These are phyloP conservation scores for Vaccinium corymbosum DNA, from an alignment of 148 eudicot species.

Conservation along the genomic window DNA sequence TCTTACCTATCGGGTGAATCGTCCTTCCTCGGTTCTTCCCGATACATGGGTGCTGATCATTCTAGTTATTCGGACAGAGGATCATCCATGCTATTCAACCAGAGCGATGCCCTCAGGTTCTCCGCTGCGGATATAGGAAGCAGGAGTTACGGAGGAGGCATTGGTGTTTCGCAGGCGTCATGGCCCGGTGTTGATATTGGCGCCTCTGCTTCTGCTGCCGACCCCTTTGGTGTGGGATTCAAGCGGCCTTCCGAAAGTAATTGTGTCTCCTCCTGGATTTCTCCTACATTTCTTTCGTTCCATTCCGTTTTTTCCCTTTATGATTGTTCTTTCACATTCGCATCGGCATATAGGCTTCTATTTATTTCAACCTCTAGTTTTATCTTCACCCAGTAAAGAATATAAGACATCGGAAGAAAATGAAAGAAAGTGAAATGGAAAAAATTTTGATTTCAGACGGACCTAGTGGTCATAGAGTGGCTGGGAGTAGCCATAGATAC, in stretches of 20 bases:
- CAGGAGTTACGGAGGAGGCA: neutral
- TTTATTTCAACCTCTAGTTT: neutral
- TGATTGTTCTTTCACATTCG: neutral
- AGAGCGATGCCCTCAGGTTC: constrained; percentile 15
- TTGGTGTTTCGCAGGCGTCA: constrained; percentile 8
- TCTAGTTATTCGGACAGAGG: constrained; percentile 14
- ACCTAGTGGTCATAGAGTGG: too few relatives aligned
- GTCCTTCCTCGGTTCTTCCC: constrained; percentile 25
- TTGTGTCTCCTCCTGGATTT: neutral
- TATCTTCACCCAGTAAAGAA: neutral
- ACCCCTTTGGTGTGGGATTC: constrained; percentile 19
- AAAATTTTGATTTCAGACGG: neutral
- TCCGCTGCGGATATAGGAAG: constrained; percentile 15
- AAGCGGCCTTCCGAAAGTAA: constrained; percentile 48
- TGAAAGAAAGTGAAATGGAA: neutral
- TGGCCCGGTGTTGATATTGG: constrained; percentile 25
- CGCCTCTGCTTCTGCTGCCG: constrained; percentile 7
- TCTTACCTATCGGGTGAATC: constrained; percentile 25
- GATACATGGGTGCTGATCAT: constrained; percentile 24
- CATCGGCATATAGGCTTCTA: neutral
- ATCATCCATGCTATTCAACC: constrained; percentile 22
- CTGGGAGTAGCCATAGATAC: too few relatives aligned
- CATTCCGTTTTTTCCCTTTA: too few relatives aligned
- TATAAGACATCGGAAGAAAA: neutral
- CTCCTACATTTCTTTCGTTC: neutral